Evolutionary conservation across 768 basidiomycete genomes (phyloP).

Genomic region (Wakefieldia striispora): DNA sequence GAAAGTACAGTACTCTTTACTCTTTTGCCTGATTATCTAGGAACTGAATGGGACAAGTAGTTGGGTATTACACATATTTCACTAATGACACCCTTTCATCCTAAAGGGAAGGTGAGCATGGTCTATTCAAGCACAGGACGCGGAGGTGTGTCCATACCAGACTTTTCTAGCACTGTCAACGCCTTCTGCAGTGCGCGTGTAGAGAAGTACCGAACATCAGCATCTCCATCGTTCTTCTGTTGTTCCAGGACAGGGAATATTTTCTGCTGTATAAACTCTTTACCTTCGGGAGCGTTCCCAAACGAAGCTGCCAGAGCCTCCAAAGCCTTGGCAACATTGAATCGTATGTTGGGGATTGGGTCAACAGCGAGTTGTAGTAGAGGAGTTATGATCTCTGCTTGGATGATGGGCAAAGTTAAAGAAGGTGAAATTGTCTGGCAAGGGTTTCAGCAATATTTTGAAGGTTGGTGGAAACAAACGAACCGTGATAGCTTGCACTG

Average conservation of each 20-base stretch:
- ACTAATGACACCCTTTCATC: constrained; percentile 18
- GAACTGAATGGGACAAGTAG: constrained; percentile 20
- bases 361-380: constrained; percentile 82
- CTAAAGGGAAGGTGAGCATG: constrained; percentile 8
- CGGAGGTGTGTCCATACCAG: constrained; percentile 29
- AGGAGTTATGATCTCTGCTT: constrained; percentile 78
- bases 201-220: constrained; percentile 96
- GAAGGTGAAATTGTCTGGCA: constrained; percentile 93
- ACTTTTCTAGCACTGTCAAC: constrained; percentile 35
- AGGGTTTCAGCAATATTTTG: constrained; percentile 8
- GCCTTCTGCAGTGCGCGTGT: constrained; percentile 71
- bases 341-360: constrained; percentile 97
- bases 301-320: constrained; percentile 83
- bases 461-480: constrained; percentile 23
- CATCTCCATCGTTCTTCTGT: constrained; percentile 85
- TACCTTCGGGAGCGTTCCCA: constrained; percentile 63
- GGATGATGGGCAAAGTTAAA: constrained; percentile 79
- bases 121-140: neutral
- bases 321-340: constrained; percentile 95
- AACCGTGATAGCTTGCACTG: constrained; percentile 97
- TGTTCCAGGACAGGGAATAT: constrained; percentile 83
- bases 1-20: constrained; percentile 33
- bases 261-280: constrained; percentile 67
- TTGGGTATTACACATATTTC: constrained; percentile 32
- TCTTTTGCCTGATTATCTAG: constrained; percentile 20